Evolutionary conservation across 208 protist genomes (phyloP).

Genomic region (Leishmania braziliensis): DNA sequence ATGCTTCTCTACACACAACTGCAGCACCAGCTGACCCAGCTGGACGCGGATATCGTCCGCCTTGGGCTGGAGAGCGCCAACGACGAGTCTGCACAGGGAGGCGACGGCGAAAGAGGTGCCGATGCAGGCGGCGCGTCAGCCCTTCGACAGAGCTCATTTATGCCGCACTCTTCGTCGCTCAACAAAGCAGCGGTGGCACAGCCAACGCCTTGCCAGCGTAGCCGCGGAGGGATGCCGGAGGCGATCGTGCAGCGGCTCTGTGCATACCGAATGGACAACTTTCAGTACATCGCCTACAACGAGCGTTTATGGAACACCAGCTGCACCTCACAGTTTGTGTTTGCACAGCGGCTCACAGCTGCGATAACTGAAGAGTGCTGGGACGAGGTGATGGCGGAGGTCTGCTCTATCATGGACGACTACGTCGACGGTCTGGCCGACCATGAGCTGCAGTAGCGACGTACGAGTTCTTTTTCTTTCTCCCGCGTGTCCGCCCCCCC

Average conservation of each 20-base stretch:
- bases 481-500: background rate
- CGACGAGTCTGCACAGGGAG: background rate
- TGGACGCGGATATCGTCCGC: conserved; percentile 50
- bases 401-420: conserved; percentile 78
- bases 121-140: background rate
- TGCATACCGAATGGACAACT: conserved; percentile 61
- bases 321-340: conserved; percentile 76
- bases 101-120: background rate
- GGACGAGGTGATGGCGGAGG: conserved; percentile 77
- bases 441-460: conserved; percentile 77
- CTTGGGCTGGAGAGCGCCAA: conserved; percentile 22
- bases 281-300: conserved; percentile 84
- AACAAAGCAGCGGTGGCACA: background rate
- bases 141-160: background rate
- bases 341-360: conserved; percentile 81
- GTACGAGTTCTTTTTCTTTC: background rate
- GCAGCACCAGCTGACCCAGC: conserved; percentile 43
- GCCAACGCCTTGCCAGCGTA: conserved; percentile 11
- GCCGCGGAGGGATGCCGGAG: conserved; percentile 58
- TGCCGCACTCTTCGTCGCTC: background rate
- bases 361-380: conserved; percentile 75
- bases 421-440: conserved; percentile 85
- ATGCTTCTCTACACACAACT: conserved; percentile 63
- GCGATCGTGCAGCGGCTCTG: conserved; percentile 72
- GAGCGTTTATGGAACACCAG: conserved; percentile 88